Percentiles rank a stretch among this genome's conserved stretches.
phyloP scores from a whole-genome alignment of 805 yeast species.

The Schwanniomyces polymorphus region DNA sequence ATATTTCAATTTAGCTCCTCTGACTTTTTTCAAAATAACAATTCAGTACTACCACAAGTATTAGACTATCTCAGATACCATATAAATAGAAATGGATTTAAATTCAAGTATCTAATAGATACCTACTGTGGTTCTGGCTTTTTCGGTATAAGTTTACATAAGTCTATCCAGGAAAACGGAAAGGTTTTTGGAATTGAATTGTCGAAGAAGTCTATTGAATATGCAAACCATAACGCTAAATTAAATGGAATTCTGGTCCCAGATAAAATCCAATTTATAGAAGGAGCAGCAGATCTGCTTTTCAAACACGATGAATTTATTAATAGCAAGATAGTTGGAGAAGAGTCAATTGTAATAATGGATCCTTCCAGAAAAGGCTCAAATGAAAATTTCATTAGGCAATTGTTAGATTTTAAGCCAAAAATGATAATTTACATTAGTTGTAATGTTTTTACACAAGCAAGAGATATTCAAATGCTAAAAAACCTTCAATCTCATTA shows the following conservation, averaged over 20 bases:
- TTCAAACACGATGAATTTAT: slow-evolving; percentile 26
- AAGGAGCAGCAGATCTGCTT: slow-evolving; percentile 38
- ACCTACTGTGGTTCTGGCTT: slow-evolving; percentile 50
- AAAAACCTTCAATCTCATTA: slow-evolving; percentile 16
- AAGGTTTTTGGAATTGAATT: slow-evolving; percentile 45
- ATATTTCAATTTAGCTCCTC: slow-evolving; percentile 39
- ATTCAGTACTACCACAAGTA: slow-evolving; percentile 33
- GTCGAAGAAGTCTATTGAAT: slow-evolving; percentile 28
- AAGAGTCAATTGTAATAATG: slow-evolving; percentile 37
- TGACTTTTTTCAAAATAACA: slow-evolving; percentile 44
- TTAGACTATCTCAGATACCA: slow-evolving; percentile 29
- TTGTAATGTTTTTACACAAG: slow-evolving; percentile 48
- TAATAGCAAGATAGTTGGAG: slow-evolving; percentile 25
- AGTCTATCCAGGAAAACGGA: slow-evolving; percentile 25
- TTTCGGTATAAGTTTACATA: slow-evolving; percentile 38
- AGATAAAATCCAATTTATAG: slow-evolving; percentile 28
- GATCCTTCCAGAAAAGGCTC: slow-evolving; percentile 49
- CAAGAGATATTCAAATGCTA: slow-evolving; percentile 39
- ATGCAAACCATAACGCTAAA: slow-evolving; percentile 39
- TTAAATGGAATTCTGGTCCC: slow-evolving; percentile 34
- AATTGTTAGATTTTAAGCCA: slow-evolving; percentile 37
- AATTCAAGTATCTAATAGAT: slow-evolving; percentile 33
- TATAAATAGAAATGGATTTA: slow-evolving; percentile 6
- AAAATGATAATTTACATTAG: slow-evolving; percentile 39
- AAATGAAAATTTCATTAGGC: slow-evolving; percentile 30